A percentile compares a stretch with the other conserved stretches of the same genome.
These are phyloP conservation scores for Naganishia cerealis DNA, from an alignment of 1,284 basidiomycete genomes.

Conservation along the genomic window DNA sequence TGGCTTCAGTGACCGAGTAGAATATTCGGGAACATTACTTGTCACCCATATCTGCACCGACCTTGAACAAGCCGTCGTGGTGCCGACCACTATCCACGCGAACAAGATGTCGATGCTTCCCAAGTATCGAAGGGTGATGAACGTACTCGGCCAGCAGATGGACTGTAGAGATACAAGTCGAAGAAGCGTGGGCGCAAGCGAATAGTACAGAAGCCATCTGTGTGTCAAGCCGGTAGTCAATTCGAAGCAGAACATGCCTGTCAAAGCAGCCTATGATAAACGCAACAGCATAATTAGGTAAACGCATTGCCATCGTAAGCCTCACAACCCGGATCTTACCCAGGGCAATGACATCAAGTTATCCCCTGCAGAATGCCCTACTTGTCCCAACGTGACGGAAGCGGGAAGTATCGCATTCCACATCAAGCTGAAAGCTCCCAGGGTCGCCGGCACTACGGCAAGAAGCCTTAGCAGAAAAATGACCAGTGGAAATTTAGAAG, in stretches of 20 bases:
- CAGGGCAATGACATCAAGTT: slow-evolving; percentile 32
- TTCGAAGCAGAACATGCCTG: slow-evolving; percentile 54
- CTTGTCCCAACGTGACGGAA: not conserved
- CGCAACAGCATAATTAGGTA: not conserved
- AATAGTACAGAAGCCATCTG: slow-evolving; percentile 55
- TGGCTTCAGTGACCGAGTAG: slow-evolving; percentile 6
- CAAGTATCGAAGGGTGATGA: slow-evolving; percentile 50
- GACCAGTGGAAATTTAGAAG: slow-evolving; percentile 22
- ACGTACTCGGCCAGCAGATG: slow-evolving; percentile 55
- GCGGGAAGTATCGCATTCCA: slow-evolving; percentile 21
- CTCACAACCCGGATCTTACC: slow-evolving; percentile 11
- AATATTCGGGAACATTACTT: slow-evolving; percentile 46
- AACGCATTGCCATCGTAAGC: not conserved
- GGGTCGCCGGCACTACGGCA: slow-evolving; percentile 30
- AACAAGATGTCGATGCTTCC: slow-evolving; percentile 49
- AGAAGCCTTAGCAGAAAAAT: slow-evolving; percentile 31
- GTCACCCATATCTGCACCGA: slow-evolving; percentile 56
- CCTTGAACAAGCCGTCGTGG: slow-evolving; percentile 51
- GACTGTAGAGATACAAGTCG: slow-evolving; percentile 55
- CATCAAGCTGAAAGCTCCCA: slow-evolving; percentile 23
- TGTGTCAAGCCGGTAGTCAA: slow-evolving; percentile 54
- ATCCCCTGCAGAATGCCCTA: slow-evolving; percentile 16
- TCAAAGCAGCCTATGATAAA: slow-evolving; percentile 48
- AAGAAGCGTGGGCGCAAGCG: slow-evolving; percentile 52
- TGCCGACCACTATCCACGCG: slow-evolving; percentile 55